Conservation (phyloP, 768 basidiomycete genomes). For the Tulasnella calospora region DNA sequence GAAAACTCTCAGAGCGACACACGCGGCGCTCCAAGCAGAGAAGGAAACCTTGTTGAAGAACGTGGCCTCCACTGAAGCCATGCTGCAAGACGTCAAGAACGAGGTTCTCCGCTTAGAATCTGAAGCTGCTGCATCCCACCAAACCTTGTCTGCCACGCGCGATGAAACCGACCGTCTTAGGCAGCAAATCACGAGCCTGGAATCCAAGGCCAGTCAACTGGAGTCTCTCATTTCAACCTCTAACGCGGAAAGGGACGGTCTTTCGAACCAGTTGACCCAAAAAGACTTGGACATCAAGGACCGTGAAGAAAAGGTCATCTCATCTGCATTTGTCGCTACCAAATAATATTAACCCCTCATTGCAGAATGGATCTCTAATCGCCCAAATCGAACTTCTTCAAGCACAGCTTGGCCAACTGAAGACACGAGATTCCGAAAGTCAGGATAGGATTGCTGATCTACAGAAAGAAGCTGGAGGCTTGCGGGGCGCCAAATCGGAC, state of each 20-base stretch:
- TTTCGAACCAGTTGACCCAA: neutral
- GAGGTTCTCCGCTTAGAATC: neutral
- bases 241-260: neutral
- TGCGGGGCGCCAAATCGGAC: neutral
- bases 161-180: neutral
- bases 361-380: neutral
- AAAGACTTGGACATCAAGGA: neutral
- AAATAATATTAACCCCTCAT: neutral
- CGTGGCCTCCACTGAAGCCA: neutral
- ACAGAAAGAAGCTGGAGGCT: neutral
- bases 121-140: neutral
- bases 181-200: neutral
- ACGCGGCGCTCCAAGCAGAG: neutral
- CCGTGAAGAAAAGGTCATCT: neutral
- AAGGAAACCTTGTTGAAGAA: neutral
- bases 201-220: neutral
- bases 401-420: neutral
- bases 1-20: neutral
- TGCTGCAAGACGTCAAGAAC: neutral
- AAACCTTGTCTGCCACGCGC: slow-evolving; percentile 2
- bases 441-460: neutral
- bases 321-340: neutral
- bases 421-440: neutral
- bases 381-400: neutral
- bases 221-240: neutral